Evolutionary conservation across 108 stramenopile species (phyloP), one percentile per base, ranked within the genome.

Genomic region (Cyclotella choctawhatcheeana): DNA sequence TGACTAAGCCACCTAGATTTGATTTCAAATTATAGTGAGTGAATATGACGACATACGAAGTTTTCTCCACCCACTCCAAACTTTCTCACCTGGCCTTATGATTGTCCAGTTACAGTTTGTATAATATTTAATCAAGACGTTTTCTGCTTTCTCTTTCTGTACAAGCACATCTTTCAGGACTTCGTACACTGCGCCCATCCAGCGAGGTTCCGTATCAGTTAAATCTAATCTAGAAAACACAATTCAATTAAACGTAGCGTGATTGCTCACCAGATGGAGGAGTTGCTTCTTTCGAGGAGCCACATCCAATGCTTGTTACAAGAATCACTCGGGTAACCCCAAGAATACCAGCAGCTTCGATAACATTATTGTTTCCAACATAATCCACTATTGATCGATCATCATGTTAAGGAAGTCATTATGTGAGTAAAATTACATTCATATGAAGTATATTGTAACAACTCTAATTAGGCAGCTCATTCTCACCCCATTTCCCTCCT

Each of bases 91-190:
- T 13, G 97, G 97, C 18, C 97, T 87, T n/a, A 98, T 90, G 65
- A 98, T 96, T 0, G 96, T 96, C 97, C 97, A 98, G 48, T 96
- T 92, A 65, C 84, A 86, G 70, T 96, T 97, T 47, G 97, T 97
- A 76, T 97, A 97, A 60, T 94, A 97, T 69, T 93, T 94, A 45
- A 88, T 91, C 17, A 97, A 82, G 25, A 94, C 81, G 31, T 82
- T 72, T 56, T 91, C 79, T 8, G 90, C 90, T 66, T 87, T 89
- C 58, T 83, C 71, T 37, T 82, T 82, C 43, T 77, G 76, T 5
- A 52, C 44, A 35, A 82, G 67, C 12, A 87, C 90, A 63, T 88
- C 85, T 83, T 90, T 89, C 8, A 95, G 76, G 5, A 85, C 89
- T 66, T 93, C 92, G 73, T 86, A 95, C 2, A 90, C 92, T 20